Base-by-base conservation (phyloP, 208 protist species). In the Leishmania lainsoni region DNA sequence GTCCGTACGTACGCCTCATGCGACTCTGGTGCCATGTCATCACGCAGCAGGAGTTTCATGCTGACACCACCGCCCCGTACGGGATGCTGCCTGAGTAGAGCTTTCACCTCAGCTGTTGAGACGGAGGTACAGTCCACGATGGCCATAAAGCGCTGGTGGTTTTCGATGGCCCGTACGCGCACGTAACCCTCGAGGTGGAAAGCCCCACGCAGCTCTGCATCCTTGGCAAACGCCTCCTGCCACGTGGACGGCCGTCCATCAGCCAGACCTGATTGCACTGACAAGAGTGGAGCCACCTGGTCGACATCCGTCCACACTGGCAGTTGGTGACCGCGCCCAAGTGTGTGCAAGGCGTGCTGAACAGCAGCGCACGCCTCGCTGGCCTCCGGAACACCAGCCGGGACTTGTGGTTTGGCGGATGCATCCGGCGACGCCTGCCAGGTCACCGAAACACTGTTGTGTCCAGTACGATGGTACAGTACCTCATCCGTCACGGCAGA, bases 301-400 rank as follows among this genome's bases (percentile, higher is more conserved):
- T 52, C 71, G 3, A 92, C 76, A 39, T 92, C 87, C 1, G 90
- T 94, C 83, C 89, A 94, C 22, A 96, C 84, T 0, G 93, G 93
- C 74, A 94, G 86, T 58, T 89, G 81, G 68, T 90, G 89, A 8
- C 75, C 82, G 14, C 89, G 83, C 54, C 90, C 89, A 16, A 96
- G 73, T 10, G 82, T 71, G 58, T 90, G 75, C 75, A 96, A 81
- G 16, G 87, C 93, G 65, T 84, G 80, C 61, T 89, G 80, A 49
- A 93, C 66, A 0, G 61, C 61, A 16, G 39, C 29, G 32, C 63
- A 79, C 68, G 59, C 72, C 3, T 29, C 32, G 65, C 39, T 74
- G 58, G 20, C 35, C 35, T 35, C 42, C 20, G 22, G n/a, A 20
- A 42, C 52, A 65, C 42, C 45, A 35, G 75, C 26, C 9, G 8